These are phyloP conservation scores for Colletotrichum magnum DNA, from an alignment of 2,329 filamentous ascomycete species.

Conservation along the genomic window DNA sequence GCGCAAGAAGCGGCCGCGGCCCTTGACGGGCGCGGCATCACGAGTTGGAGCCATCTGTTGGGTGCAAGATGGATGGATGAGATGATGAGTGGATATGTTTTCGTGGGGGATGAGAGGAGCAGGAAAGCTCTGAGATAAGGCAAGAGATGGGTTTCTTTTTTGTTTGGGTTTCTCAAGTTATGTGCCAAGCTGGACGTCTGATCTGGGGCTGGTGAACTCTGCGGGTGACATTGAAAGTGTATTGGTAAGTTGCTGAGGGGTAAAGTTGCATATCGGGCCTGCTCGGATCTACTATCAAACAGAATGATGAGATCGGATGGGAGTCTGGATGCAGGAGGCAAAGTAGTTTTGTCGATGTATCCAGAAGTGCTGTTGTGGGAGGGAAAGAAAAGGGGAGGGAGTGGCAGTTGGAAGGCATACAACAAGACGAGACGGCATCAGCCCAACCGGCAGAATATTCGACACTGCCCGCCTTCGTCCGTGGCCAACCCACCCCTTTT, in stretches of 20 bases:
- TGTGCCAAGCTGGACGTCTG: constrained; percentile 40
- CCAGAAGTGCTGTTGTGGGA: constrained; percentile 34
- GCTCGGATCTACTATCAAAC: constrained; percentile 37
- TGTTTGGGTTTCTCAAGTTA: constrained; percentile 37
- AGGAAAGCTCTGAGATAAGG: constrained; percentile 1
- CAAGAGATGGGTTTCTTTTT: constrained; percentile 11
- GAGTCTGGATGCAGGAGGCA: constrained; percentile 30
- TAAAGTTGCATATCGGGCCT: constrained; percentile 41
- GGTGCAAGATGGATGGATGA: constrained; percentile 2
- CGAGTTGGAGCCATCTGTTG: constrained; percentile 36
- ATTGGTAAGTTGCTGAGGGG: constrained; percentile 36
- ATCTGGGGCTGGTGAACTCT: constrained; percentile 39
- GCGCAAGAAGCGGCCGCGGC: constrained; percentile 28
- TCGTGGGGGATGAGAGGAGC: constrained; percentile 2
- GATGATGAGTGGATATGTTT: constrained; percentile 6
- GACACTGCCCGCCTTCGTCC: constrained; percentile 35
- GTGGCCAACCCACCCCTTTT: constrained; percentile 36
- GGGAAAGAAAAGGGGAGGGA: constrained; percentile 27
- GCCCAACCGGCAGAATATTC: constrained; percentile 41
- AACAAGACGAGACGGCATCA: constrained; percentile 7
- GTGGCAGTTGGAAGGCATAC: constrained; percentile 18
- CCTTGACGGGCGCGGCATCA: constrained; percentile 33
- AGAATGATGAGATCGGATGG: constrained; percentile 34
- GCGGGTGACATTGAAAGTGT: constrained; percentile 39
- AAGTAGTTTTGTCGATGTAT: constrained; percentile 38